Evolutionary conservation across 306 rosid species (phyloP).

Genomic region (Prunus mume): DNA sequence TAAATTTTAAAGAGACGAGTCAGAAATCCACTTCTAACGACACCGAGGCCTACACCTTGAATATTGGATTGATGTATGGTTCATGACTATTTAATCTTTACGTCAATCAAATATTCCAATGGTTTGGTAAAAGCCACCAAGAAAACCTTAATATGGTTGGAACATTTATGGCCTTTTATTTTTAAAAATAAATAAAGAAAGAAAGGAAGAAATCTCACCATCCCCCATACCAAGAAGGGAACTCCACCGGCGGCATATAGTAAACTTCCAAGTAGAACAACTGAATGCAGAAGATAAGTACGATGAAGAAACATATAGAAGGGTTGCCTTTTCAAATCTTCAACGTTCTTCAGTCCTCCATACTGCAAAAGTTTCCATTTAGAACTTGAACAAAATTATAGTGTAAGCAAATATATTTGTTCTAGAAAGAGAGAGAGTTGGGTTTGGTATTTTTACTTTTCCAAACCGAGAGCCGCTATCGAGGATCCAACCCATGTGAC

Average conservation of each 20-base stretch:
- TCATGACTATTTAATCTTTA: too few relatives aligned
- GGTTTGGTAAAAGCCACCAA: too few relatives aligned
- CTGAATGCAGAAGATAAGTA: constrained; percentile 63
- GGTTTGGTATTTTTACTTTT: constrained; percentile 39
- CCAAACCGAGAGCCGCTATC: constrained; percentile 47
- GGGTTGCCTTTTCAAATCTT: constrained; percentile 68
- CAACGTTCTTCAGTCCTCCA: constrained; percentile 68
- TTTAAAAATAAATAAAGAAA: too few relatives aligned
- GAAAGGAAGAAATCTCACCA: constrained; percentile 39
- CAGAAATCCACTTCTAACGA: too few relatives aligned
- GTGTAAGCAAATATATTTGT: neutral
- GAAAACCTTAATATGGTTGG: too few relatives aligned
- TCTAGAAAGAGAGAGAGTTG: neutral
- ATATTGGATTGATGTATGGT: too few relatives aligned
- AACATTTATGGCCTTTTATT: too few relatives aligned
- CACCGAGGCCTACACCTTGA: too few relatives aligned
- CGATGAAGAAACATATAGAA: constrained; percentile 62
- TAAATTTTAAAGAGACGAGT: too few relatives aligned
- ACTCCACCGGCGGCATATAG: constrained; percentile 68
- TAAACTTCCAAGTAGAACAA: constrained; percentile 60
- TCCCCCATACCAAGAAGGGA: constrained; percentile 85
- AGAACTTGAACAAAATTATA: neutral
- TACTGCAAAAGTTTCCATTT: constrained; percentile 40
- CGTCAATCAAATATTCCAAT: too few relatives aligned
- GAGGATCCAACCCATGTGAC: constrained; percentile 85